Base-by-base conservation (phyloP, 2,329 filamentous ascomycete genomes). In the Fusarium continuum region DNA sequence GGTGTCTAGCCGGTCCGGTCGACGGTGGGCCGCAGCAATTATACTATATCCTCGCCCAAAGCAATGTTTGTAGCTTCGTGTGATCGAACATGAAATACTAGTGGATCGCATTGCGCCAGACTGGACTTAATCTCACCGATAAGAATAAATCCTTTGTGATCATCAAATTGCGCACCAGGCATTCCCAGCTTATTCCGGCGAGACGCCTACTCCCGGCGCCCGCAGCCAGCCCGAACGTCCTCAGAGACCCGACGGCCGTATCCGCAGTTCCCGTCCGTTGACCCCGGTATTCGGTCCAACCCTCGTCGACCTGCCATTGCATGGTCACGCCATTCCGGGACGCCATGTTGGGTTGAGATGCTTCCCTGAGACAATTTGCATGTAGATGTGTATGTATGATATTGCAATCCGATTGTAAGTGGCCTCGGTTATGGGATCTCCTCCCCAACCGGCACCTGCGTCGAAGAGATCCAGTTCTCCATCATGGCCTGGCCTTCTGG, bases 401-500 rank as follows among this genome's bases (percentile, higher is more conserved):
- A 16, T 17, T 36, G 28, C 19, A 38, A 40, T 39, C 36, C 17
- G 14, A 16, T 32, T 38, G 22, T 22, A 23, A 35, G 29, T 50
- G 26, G 20, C 28, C 31, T 29, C 17, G 39, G 17, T 74, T 70
- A 77, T 53, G 70, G 50, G 38, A 69, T 61, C 13, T 76, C 75
- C 38, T 77, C 75, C 10, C 75, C 76, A 32, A 74, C 72, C 14
- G 83, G 85, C 65, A 87, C 79, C 74, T 93, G 91, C n/a, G 90
- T 93, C 40, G 90, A 92, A 20, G 84, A 81, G 71, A 94, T 93
- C 89, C 91, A 94, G 71, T 92, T 90, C 77, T 93, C 91, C 91
- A 94, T 92, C 75, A 87, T 83, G 51, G 86, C 88, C 73, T 91
- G 89, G 35, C 87, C 86, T 40, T 78, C 79, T 61, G 72, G 51